Percentiles rank a stretch among this genome's conserved stretches.
Conservation (phyloP, 352 stramenopile genomes). For the Elongisporangium anandrum region DNA sequence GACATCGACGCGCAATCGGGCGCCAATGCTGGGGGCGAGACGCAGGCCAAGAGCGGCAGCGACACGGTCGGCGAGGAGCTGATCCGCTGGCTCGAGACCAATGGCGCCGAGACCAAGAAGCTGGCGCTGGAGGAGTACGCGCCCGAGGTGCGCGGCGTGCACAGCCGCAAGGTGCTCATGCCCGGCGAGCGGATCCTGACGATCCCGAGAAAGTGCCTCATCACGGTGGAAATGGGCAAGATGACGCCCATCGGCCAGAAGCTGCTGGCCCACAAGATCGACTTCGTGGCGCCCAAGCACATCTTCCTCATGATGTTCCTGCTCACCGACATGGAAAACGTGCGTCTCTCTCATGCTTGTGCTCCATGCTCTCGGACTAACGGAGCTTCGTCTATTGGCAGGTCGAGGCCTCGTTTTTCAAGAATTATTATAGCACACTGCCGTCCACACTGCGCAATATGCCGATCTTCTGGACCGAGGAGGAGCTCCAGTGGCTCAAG, state of each 20-base stretch:
- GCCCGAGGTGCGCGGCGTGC: slow-evolving; percentile 90
- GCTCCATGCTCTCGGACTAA: not conserved
- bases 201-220: slow-evolving; percentile 94
- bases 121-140: slow-evolving; percentile 85
- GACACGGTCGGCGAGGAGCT: slow-evolving; percentile 62
- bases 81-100: slow-evolving; percentile 69
- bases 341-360: slow-evolving; percentile 12
- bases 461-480: slow-evolving; percentile 98
- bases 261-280: slow-evolving; percentile 90
- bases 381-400: slow-evolving; percentile 9
- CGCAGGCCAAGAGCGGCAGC: slow-evolving; percentile 2
- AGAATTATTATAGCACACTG: slow-evolving; percentile 97
- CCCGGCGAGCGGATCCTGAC: slow-evolving; percentile 87
- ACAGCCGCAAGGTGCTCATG: slow-evolving; percentile 84
- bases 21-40: not conserved
- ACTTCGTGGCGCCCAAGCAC: slow-evolving; percentile 98
- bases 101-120: slow-evolving; percentile 75
- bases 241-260: slow-evolving; percentile 92
- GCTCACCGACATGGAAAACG: slow-evolving; percentile 94
- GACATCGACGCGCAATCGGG: not conserved
- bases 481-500: slow-evolving; percentile 92
- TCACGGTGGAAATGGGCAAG: slow-evolving; percentile 99
- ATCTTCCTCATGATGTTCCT: slow-evolving; percentile 99
- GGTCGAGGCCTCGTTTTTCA: slow-evolving; percentile 80
- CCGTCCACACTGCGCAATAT: slow-evolving; percentile 96